Base-by-base conservation (phyloP, 768 basidiomycete species). In the Russula earlei region DNA sequence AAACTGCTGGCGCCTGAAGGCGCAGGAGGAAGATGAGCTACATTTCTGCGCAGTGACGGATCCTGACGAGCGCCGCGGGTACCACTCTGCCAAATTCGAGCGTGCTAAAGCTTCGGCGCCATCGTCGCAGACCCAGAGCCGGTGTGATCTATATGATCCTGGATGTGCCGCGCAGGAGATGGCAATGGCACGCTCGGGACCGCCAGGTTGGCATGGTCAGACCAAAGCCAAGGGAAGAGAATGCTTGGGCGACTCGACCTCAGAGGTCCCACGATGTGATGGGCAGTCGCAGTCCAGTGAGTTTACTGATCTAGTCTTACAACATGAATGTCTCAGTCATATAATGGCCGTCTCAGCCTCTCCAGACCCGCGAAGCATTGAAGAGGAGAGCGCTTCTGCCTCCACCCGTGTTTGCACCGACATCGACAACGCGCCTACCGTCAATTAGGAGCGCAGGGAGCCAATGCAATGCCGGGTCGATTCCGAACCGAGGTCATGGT, bases 1-100 rank as follows among this genome's bases (percentile, higher is more conserved):
- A 34, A 58, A 27, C 8, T 53, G 34, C 52, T 58, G 12, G 57
- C 52, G 5, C 57, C 57, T 9, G 57, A 58, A 10, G 52, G n/a
- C 53, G 27, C 41, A 54, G 15, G 27, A 54, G 12, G 52, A 58
- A 22, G 34, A 43, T 14, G 52, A 49, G 11, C 33, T 25, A 6
- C 22, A 58, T n/a, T 52, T 57, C 12, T 38, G 51, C 22, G 24
- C 29, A 7, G 5, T 25, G 4, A n/a, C 22, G 15, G 51, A 29
- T 34, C 31, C 44, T 5, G 49, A 52, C 11, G 49, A 41, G n/a
- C 29, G 44, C 48, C 49, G 20, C 19, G 55, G 34, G 7, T n/a
- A 29, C n/a, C 43, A 29, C 29, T 9, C 34, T 7, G 15, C 42
- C 45, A 22, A n/a, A 19, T 11, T 38, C 24, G 43, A 53, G 25